Evolutionary conservation across 768 basidiomycete species (phyloP).

Genomic region (Kondoa malvinella): DNA sequence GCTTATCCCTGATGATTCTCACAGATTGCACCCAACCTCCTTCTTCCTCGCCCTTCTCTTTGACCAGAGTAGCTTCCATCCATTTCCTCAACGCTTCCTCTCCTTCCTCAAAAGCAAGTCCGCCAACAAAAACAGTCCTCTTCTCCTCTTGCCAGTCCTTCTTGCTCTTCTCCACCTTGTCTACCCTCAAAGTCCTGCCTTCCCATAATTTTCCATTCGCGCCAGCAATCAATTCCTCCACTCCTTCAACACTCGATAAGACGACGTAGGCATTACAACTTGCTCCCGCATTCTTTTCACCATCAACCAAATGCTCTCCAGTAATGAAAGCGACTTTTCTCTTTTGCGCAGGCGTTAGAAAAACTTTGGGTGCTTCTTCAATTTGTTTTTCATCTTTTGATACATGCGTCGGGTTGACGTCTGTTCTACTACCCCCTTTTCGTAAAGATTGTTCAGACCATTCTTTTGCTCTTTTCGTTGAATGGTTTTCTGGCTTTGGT

Average conservation of each 20-base stretch:
- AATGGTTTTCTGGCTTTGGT: conserved; percentile 22
- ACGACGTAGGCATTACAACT: conserved; percentile 78
- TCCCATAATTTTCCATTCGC: conserved; percentile 50
- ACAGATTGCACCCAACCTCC: conserved; percentile 36
- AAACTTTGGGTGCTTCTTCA: conserved; percentile 34
- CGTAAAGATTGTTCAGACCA: conserved; percentile 27
- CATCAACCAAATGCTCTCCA: conserved; percentile 54
- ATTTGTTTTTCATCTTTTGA: conserved; percentile 30
- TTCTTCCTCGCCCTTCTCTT: conserved; percentile 37
- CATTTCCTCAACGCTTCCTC: conserved; percentile 77
- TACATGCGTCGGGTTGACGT: conserved; percentile 31
- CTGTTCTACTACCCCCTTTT: conserved; percentile 31
- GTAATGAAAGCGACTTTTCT: conserved; percentile 89
- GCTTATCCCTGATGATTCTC: conserved; percentile 73
- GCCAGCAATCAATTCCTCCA: conserved; percentile 35
- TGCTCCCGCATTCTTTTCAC: conserved; percentile 39
- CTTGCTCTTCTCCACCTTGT: conserved; percentile 33
- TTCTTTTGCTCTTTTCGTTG: conserved; percentile 18
- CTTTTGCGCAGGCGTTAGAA: conserved; percentile 66
- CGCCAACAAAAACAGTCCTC: conserved; percentile 73
- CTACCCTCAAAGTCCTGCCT: conserved; percentile 63
- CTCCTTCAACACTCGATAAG: conserved; percentile 41
- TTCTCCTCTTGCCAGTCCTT: conserved; percentile 48
- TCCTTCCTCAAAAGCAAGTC: conserved; percentile 74
- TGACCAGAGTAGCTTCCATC: conserved; percentile 58